A percentile compares a stretch with the other conserved stretches of the same genome.
These are phyloP conservation scores for Exidia glandulosa DNA, from an alignment of 768 basidiomycete species.

Conservation along the genomic window DNA sequence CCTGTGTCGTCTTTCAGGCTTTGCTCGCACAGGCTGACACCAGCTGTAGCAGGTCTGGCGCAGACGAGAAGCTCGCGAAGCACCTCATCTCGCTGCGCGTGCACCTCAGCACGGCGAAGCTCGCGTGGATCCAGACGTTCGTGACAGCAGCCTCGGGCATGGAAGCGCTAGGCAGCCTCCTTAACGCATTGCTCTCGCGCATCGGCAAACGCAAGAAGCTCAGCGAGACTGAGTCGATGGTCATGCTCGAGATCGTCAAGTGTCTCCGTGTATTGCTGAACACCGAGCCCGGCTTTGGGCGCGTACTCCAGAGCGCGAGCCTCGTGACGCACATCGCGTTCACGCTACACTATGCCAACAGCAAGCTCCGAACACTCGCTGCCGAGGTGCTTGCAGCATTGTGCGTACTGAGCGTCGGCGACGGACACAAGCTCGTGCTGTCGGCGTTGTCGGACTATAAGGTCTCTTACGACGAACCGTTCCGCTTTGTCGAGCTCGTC, in stretches of 20 bases:
- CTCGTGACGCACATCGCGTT: conserved; percentile 66
- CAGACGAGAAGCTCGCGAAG: conserved; percentile 55
- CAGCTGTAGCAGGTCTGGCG: conserved; percentile 23
- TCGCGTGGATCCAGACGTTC: conserved; percentile 73
- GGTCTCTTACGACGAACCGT: conserved; percentile 54
- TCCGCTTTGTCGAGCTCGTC: conserved; percentile 73
- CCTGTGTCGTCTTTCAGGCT: neutral
- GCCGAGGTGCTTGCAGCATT: conserved; percentile 79
- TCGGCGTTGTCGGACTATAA: conserved; percentile 74
- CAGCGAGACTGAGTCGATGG: conserved; percentile 54
- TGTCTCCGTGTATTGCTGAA: conserved; percentile 78
- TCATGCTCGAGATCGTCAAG: conserved; percentile 63
- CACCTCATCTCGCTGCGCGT: conserved; percentile 75
- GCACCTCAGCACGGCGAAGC: conserved; percentile 70
- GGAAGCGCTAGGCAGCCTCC: conserved; percentile 43
- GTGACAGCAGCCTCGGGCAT: conserved; percentile 55
- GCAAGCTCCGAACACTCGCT: conserved; percentile 56
- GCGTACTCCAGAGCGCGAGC: conserved; percentile 49
- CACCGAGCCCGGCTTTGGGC: conserved; percentile 68
- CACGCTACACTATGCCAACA: conserved; percentile 39
- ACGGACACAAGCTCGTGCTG: conserved; percentile 66
- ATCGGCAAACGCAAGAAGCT: conserved; percentile 49
- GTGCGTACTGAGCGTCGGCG: conserved; percentile 56
- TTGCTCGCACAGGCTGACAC: neutral
- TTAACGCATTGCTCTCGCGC: conserved; percentile 55